These are phyloP conservation scores for Fonsecaea pugnacius DNA, from an alignment of 2,329 filamentous ascomycete species.

Conservation along the genomic window DNA sequence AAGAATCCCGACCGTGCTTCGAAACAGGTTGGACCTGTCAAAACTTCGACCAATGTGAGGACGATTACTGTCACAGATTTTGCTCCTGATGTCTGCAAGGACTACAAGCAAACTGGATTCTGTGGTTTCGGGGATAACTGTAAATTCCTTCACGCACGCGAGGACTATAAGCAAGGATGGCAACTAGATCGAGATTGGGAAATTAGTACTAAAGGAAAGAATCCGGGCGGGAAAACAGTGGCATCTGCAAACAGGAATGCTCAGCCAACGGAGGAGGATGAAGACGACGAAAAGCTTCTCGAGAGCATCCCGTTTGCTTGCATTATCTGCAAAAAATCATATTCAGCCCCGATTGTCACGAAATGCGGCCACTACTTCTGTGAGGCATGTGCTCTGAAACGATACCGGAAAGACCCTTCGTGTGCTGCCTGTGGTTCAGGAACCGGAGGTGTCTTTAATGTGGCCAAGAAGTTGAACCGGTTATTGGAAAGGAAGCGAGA, in stretches of 20 bases:
- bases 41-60: conserved; percentile 82
- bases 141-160: conserved; percentile 68
- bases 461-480: conserved; percentile 79
- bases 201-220: conserved; percentile 69
- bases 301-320: conserved; percentile 89
- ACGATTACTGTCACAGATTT: conserved; percentile 91
- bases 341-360: conserved; percentile 80
- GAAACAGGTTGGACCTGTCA: conserved; percentile 79
- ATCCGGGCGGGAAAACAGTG: conserved; percentile 54
- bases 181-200: conserved; percentile 96
- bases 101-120: conserved; percentile 81
- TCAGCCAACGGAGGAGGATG: conserved; percentile 28
- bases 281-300: conserved; percentile 55
- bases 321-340: conserved; percentile 79
- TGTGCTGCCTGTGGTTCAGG: conserved; percentile 85
- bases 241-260: conserved; percentile 54
- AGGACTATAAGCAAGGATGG: conserved; percentile 84
- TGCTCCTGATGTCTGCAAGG: conserved; percentile 91
- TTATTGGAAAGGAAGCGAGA: conserved; percentile 73
- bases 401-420: conserved; percentile 83
- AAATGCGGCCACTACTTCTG: conserved; percentile 97
- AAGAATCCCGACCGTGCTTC: conserved; percentile 75
- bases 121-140: conserved; percentile 70
- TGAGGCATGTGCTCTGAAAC: conserved; percentile 80
- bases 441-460: conserved; percentile 88